A percentile compares a stretch with the other conserved stretches of the same genome.
Evolutionary conservation across 2,329 filamentous ascomycete genomes (phyloP).

Genomic region (Aspergillus sp.): DNA sequence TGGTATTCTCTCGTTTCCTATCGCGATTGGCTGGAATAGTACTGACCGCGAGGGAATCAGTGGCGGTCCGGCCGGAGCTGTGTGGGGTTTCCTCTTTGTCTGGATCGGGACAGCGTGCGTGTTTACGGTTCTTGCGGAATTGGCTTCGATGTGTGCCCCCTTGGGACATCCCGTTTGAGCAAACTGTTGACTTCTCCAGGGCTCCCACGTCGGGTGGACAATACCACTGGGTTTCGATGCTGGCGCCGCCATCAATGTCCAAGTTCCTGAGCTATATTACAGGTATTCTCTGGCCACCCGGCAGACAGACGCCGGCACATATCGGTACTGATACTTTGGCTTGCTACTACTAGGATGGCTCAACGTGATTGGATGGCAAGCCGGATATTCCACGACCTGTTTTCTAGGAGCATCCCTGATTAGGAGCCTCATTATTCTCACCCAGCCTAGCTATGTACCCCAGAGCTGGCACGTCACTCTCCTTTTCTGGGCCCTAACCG

Average conservation of each 20-base stretch:
- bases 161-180: too few relatives aligned
- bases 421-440: slow-evolving; percentile 36
- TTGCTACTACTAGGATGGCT: slow-evolving; percentile 43
- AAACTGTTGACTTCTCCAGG: not conserved
- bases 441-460: slow-evolving; percentile 31
- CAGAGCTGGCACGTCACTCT: slow-evolving; percentile 42
- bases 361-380: slow-evolving; percentile 42
- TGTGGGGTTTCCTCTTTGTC: not conserved
- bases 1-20: not conserved
- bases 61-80: slow-evolving; percentile 6
- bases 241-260: slow-evolving; percentile 4
- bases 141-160: not conserved
- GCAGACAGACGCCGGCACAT: too few relatives aligned
- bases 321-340: too few relatives aligned
- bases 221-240: not conserved
- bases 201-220: not conserved
- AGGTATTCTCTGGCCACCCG: too few relatives aligned
- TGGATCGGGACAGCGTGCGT: not conserved
- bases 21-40: too few relatives aligned
- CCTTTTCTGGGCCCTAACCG: slow-evolving; percentile 38
- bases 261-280: slow-evolving; percentile 7
- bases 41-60: slow-evolving; percentile 5
- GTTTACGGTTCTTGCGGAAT: not conserved
- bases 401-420: slow-evolving; percentile 42
- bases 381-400: slow-evolving; percentile 39